Percentiles rank a stretch among this genome's conserved stretches.
phyloP scores from a whole-genome alignment of 73 alveolate genomes.

The Symbiodinium pilosum region DNA sequence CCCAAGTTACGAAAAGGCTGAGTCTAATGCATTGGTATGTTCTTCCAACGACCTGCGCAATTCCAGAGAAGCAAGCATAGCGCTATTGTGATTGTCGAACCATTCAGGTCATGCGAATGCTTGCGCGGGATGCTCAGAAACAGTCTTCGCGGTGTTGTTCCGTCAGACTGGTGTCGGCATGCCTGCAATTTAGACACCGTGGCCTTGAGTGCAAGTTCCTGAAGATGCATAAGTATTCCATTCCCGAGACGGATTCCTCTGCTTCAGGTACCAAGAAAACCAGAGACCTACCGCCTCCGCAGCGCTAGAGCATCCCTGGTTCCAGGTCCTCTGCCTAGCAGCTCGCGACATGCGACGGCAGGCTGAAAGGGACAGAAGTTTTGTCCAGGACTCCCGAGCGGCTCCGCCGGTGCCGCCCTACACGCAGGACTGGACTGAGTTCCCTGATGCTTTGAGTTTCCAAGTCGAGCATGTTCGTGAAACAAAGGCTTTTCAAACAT shows the following conservation, averaged over 20 bases:
- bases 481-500: neutral
- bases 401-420: constrained; percentile 20
- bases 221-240: too few species aligned
- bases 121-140: constrained; percentile 21
- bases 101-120: constrained; percentile 72
- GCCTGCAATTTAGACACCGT: too few species aligned
- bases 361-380: too few species aligned
- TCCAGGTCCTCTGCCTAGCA: too few species aligned
- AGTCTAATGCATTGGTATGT: too few species aligned
- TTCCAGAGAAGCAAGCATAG: neutral
- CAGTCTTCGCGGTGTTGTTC: neutral
- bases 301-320: constrained; percentile 88
- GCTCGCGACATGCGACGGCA: too few species aligned
- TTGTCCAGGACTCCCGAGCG: neutral
- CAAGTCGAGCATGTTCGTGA: neutral
- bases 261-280: constrained; percentile 72
- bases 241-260: constrained; percentile 41
- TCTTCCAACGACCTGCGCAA: neutral
- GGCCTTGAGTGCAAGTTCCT: too few species aligned
- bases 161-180: too few species aligned
- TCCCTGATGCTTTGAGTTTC: neutral
- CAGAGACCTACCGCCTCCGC: constrained; percentile 93
- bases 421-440: neutral
- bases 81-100: neutral
- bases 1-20: too few species aligned